Evolutionary conservation across 805 yeast genomes (phyloP).

Genomic region (Sporopachydermia lactativora): DNA sequence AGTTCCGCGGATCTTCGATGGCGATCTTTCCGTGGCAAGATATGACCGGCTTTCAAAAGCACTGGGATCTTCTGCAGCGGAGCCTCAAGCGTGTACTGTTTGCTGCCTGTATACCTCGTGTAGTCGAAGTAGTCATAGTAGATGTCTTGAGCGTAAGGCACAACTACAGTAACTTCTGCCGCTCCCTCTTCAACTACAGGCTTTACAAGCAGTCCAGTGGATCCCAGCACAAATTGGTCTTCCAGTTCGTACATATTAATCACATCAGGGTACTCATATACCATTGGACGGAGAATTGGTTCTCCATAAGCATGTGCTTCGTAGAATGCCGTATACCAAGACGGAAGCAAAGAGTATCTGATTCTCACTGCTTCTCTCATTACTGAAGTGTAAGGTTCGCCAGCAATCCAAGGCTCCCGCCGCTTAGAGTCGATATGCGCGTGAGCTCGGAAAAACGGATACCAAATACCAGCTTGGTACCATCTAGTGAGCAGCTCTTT

Average conservation of each 20-base stretch:
- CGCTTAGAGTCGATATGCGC: conserved; percentile 90
- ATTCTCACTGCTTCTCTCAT: conserved; percentile 59
- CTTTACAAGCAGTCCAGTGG: conserved; percentile 55
- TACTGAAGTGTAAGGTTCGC: conserved; percentile 53
- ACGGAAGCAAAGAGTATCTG: conserved; percentile 67
- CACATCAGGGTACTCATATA: conserved; percentile 35
- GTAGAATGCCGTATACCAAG: conserved; percentile 67
- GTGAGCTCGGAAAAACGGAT: conserved; percentile 93
- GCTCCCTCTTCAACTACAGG: conserved; percentile 58
- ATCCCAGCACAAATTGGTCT: conserved; percentile 72
- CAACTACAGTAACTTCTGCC: conserved; percentile 24
- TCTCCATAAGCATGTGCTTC: conserved; percentile 44
- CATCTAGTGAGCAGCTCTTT: conserved; percentile 75
- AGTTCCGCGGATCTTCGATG: conserved; percentile 67
- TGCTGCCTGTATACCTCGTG: conserved; percentile 22
- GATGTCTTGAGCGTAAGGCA: conserved; percentile 29
- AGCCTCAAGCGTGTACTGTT: conserved; percentile 25
- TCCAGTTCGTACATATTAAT: conserved; percentile 40
- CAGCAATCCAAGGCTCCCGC: conserved; percentile 83
- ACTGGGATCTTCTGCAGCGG: conserved; percentile 56
- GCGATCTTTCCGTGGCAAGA: conserved; percentile 53
- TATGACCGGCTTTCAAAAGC: conserved; percentile 64
- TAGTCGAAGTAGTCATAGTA: conserved; percentile 22
- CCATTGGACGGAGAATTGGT: conserved; percentile 61
- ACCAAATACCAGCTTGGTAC: conserved; percentile 94